Evolutionary conservation across 108 stramenopile genomes (phyloP), one percentile per base, ranked within the genome.

Genomic region (Fragilariopsis cylindrus): DNA sequence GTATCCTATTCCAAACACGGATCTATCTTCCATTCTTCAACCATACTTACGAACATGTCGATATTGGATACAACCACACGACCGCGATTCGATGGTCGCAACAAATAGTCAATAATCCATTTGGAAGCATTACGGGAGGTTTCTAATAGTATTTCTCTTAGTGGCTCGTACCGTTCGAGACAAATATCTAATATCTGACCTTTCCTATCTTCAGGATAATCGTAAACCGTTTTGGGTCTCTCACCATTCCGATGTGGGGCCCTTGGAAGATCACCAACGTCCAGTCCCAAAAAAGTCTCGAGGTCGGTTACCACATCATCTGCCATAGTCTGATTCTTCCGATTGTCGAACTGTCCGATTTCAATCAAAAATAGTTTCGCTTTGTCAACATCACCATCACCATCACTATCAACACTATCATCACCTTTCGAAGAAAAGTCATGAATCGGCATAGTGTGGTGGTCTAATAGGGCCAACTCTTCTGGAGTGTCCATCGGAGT

Each of bases 311-410:
- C 45, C 30, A 63, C 40, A 15, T 63, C 62, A 12, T 63, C 62
- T 42, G 42, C 62, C 62, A 63, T 63, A 44, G 15, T 63, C 43
- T 63, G 62, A n/a, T 43, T 63, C 8, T 39, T 55, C 15, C 70
- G 40, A 40, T 71, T 43, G 43, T 63, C 70, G 15, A 71, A 56
- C 44, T 71, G 70, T 57, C 70, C 70, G 8, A 71, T 71, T 50
- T 71, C 70, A 41, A 56, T 71, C 70, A 71, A 57, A 71, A 71
- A 71, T 2, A 71, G 70, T 15, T 54, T 57, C 30, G 70, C 55
- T 7, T 54, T 8, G 43, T 62, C 60, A 8, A 0, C 30, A 7
- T 45, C 30, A 30, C 30, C 30, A 30, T 30, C 30, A 30, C 30
- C 30, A 30, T 30, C 30, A 30, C 30, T 0, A 30, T 30, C 30